A percentile compares a stretch with the other conserved stretches of the same genome.
phyloP scores from a whole-genome alignment of 2,329 filamentous ascomycete species.

The Colletotrichum eleusines region DNA sequence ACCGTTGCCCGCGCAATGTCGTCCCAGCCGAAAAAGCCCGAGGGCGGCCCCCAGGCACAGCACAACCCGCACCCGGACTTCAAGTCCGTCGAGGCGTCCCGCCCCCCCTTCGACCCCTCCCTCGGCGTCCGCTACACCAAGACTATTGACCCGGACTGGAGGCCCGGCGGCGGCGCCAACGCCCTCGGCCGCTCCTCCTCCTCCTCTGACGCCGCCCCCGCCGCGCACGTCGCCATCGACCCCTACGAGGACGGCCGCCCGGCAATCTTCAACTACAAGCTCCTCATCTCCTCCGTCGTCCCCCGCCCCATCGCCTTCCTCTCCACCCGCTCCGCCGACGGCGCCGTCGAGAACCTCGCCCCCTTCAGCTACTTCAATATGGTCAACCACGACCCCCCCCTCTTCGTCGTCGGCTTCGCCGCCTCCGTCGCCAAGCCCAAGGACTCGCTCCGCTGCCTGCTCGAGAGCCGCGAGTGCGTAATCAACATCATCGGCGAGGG shows the following conservation, averaged over 20 bases:
- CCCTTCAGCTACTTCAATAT: constrained; percentile 91
- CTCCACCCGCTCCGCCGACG: constrained; percentile 69
- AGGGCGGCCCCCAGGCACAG: constrained; percentile 49
- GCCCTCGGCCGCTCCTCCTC: constrained; percentile 64
- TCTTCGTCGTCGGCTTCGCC: constrained; percentile 75
- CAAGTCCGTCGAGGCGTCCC: constrained; percentile 75
- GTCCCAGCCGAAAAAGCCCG: constrained; percentile 18
- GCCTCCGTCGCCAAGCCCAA: constrained; percentile 69
- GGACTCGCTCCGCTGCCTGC: constrained; percentile 82
- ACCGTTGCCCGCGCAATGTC: constrained; percentile 19
- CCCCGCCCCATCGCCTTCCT: constrained; percentile 83
- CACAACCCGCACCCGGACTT: constrained; percentile 82
- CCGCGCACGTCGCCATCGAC: constrained; percentile 81
- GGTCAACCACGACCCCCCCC: constrained; percentile 86
- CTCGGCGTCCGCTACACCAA: constrained; percentile 69
- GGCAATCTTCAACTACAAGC: constrained; percentile 85
- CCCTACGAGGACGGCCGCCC: constrained; percentile 79
- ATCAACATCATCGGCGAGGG: constrained; percentile 91
- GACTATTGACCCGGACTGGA: constrained; percentile 75
- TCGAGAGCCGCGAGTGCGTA: constrained; percentile 79
- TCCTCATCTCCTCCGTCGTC: constrained; percentile 85
- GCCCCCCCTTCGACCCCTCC: constrained; percentile 68
- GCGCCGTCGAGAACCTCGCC: constrained; percentile 76
- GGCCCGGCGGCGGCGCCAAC: constrained; percentile 75
- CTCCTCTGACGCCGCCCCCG: constrained; percentile 71